Evolutionary conservation across 306 rosid genomes (phyloP).

Genomic region (Fragaria nilgerrensis): DNA sequence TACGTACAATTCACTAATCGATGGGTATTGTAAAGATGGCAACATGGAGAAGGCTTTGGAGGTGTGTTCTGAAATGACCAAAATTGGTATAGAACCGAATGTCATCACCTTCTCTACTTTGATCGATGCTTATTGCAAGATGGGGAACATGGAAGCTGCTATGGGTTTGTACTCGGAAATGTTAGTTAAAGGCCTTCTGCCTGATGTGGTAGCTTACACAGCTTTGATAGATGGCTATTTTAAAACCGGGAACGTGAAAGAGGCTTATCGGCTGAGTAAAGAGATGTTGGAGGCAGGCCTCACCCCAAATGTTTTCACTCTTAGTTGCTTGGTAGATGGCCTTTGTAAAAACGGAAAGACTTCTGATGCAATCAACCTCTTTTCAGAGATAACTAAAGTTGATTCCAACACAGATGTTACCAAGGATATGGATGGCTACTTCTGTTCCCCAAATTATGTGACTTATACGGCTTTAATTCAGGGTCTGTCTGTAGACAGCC

Average conservation of each 20-base stretch:
- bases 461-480: conserved; percentile 57
- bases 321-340: conserved; percentile 63
- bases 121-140: conserved; percentile 71
- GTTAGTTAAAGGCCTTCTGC: conserved; percentile 53
- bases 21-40: conserved; percentile 56
- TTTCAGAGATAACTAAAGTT: conserved; percentile 42
- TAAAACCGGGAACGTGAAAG: conserved; percentile 51
- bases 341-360: conserved; percentile 60
- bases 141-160: conserved; percentile 49
- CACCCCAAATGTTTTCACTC: conserved; percentile 48
- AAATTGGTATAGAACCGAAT: conserved; percentile 50
- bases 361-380: conserved; percentile 49
- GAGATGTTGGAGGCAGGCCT: conserved; percentile 59
- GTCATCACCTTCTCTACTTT: conserved; percentile 55
- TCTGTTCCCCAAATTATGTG: conserved; percentile 47
- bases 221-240: conserved; percentile 67
- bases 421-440: neutral
- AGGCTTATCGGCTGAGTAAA: conserved; percentile 46
- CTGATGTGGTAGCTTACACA: conserved; percentile 65
- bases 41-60: conserved; percentile 64
- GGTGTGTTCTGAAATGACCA: conserved; percentile 58
- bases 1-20: conserved; percentile 56
- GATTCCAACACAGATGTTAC: conserved; percentile 12
- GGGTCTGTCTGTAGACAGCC: conserved; percentile 60
- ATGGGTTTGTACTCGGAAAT: conserved; percentile 59